phyloP scores from a whole-genome alignment of 2,329 filamentous ascomycete species.

The Diaporthe capsici region DNA sequence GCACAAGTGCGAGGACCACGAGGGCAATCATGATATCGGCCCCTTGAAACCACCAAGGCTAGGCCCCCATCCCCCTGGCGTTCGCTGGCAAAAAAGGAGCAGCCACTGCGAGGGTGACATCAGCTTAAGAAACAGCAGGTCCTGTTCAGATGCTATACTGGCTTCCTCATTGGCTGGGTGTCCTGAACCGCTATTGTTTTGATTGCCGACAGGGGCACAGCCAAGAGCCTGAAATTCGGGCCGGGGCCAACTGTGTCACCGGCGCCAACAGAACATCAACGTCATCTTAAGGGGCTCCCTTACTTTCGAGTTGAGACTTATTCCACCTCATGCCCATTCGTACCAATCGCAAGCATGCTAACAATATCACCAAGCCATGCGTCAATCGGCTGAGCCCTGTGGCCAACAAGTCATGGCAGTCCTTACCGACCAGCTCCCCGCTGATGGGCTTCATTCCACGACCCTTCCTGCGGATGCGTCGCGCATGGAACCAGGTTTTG shows the following conservation, averaged over 20 bases:
- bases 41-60: conserved; percentile 34
- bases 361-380: background rate
- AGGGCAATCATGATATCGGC: conserved; percentile 12
- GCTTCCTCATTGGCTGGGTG: conserved; percentile 30
- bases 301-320: background rate
- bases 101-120: conserved; percentile 3
- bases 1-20: background rate
- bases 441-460: background rate
- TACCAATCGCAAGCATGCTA: background rate
- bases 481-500: background rate
- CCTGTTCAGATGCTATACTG: conserved; percentile 9
- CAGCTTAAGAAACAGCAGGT: conserved; percentile 15
- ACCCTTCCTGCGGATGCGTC: background rate
- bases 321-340: background rate
- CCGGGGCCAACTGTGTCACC: conserved; percentile 19
- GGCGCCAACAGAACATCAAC: conserved; percentile 17
- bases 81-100: background rate
- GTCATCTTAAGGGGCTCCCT: background rate
- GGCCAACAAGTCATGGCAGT: background rate
- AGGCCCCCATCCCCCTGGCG: background rate
- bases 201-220: conserved; percentile 35
- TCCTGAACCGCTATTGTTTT: conserved; percentile 37
- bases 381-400: background rate
- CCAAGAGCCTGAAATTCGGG: background rate
- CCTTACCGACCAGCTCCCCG: background rate